Evolutionary conservation across 345 rosid genomes (phyloP).

Genomic region (Eucalyptus pumila): DNA sequence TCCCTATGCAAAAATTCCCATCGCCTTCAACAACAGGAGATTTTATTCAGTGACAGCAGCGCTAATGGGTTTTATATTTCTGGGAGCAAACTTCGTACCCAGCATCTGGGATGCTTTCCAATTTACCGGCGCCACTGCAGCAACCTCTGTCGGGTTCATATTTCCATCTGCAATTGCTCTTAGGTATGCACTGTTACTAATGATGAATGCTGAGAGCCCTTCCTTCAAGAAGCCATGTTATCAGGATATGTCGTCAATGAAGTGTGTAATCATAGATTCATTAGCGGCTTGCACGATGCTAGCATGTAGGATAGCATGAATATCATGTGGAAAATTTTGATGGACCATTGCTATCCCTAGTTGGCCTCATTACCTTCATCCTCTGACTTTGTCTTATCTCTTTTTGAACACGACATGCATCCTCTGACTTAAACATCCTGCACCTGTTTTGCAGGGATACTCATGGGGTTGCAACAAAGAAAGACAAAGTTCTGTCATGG

Average conservation of each 20-base stretch:
- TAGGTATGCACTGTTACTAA: slow-evolving; percentile 11
- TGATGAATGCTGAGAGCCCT: neutral
- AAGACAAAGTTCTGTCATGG: slow-evolving; percentile 37
- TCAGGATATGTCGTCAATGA: neutral
- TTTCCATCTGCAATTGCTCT: slow-evolving; percentile 56
- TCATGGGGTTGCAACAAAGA: slow-evolving; percentile 39
- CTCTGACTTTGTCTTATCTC: neutral
- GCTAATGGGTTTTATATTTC: slow-evolving; percentile 40
- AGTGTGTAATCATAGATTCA: neutral
- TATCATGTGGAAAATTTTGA: neutral
- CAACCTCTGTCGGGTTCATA: slow-evolving; percentile 45
- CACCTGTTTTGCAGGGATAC: slow-evolving; percentile 21
- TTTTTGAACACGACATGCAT: neutral
- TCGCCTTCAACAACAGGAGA: slow-evolving; percentile 34
- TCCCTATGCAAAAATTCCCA: slow-evolving; percentile 34
- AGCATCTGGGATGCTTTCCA: slow-evolving; percentile 70
- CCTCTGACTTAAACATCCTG: neutral
- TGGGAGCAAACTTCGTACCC: slow-evolving; percentile 53
- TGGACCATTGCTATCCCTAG: neutral
- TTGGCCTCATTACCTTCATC: neutral
- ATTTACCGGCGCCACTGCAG: slow-evolving; percentile 58
- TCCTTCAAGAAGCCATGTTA: neutral
- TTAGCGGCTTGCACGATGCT: neutral
- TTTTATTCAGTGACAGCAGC: slow-evolving; percentile 27
- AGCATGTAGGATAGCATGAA: neutral